These are phyloP conservation scores for Pleurotus pulmonarius DNA, from an alignment of 768 basidiomycete genomes.

Conservation along the genomic window DNA sequence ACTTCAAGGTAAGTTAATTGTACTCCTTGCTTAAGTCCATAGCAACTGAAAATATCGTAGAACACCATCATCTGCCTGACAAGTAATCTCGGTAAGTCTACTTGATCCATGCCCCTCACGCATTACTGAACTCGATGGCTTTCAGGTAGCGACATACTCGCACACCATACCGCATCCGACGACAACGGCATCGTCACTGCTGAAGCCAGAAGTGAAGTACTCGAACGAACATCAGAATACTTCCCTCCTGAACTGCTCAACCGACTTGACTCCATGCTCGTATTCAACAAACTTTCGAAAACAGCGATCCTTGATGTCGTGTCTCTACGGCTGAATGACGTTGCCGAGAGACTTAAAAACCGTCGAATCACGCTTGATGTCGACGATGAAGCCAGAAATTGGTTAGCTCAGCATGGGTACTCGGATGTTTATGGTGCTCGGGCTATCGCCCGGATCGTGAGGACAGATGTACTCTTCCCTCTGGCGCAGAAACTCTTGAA, in stretches of 20 bases:
- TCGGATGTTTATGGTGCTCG: conserved; percentile 85
- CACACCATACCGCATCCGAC: conserved; percentile 59
- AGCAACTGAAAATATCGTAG: conserved; percentile 22
- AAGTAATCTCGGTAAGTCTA: conserved; percentile 68
- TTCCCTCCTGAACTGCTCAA: conserved; percentile 92
- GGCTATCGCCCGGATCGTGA: conserved; percentile 82
- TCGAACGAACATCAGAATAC: conserved; percentile 70
- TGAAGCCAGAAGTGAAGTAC: conserved; percentile 61
- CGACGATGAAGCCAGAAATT: conserved; percentile 52
- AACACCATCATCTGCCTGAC: conserved; percentile 93
- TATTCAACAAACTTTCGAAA: conserved; percentile 87
- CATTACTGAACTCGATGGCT: not conserved
- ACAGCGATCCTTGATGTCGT: conserved; percentile 78
- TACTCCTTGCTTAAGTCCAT: not conserved
- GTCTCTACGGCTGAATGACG: conserved; percentile 68
- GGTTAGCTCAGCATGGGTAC: conserved; percentile 77
- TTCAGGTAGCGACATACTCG: conserved; percentile 66
- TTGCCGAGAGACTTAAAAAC: conserved; percentile 58
- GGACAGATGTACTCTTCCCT: conserved; percentile 78
- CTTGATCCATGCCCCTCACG: not conserved
- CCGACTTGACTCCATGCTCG: conserved; percentile 79
- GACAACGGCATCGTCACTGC: conserved; percentile 60
- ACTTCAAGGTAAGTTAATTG: conserved; percentile 66
- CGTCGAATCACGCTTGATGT: conserved; percentile 73
- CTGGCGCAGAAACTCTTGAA: conserved; percentile 76